A percentile compares a stretch with the other conserved stretches of the same genome.
Evolutionary conservation across 2,329 filamentous ascomycete genomes (phyloP).

Genomic region (Cladophialophora psammophila): DNA sequence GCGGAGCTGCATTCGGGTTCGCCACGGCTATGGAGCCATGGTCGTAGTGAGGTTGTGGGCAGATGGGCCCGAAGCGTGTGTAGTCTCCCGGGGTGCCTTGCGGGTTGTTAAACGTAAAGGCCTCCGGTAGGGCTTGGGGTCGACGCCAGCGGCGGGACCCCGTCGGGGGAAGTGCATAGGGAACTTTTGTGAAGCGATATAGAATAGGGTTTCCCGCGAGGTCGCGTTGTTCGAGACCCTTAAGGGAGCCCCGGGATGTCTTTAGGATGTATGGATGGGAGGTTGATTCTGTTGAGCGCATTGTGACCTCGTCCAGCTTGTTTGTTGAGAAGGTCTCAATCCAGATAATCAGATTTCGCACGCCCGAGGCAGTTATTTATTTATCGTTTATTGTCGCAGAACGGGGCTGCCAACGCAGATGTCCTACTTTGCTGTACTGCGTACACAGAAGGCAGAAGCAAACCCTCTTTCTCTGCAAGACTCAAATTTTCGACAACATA

Average conservation of each 20-base stretch:
- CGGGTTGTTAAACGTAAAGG: conserved; percentile 43
- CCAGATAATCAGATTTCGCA: background rate
- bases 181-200: conserved; percentile 46
- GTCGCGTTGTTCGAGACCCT: conserved; percentile 36
- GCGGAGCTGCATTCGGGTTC: conserved; percentile 41
- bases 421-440: too few species aligned
- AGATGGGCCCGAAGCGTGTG: conserved; percentile 49
- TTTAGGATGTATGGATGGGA: conserved; percentile 34
- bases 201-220: conserved; percentile 36
- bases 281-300: conserved; percentile 38
- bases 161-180: conserved; percentile 52
- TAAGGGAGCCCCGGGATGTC: conserved; percentile 35
- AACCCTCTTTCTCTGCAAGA: background rate
- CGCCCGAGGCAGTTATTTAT: too few species aligned
- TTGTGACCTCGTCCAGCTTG: background rate
- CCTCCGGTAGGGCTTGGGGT: conserved; percentile 45
- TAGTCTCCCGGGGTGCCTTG: conserved; percentile 47
- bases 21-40: conserved; percentile 37
- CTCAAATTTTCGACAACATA: conserved; percentile 1
- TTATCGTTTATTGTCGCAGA: too few species aligned
- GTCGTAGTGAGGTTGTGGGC: conserved; percentile 50
- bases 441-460: too few species aligned
- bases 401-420: too few species aligned
- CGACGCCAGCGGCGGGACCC: conserved; percentile 50
- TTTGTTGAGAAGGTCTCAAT: background rate